Evolutionary conservation across 371 early-diverging fungal species (phyloP).

Genomic region (Circinella umbellata): DNA sequence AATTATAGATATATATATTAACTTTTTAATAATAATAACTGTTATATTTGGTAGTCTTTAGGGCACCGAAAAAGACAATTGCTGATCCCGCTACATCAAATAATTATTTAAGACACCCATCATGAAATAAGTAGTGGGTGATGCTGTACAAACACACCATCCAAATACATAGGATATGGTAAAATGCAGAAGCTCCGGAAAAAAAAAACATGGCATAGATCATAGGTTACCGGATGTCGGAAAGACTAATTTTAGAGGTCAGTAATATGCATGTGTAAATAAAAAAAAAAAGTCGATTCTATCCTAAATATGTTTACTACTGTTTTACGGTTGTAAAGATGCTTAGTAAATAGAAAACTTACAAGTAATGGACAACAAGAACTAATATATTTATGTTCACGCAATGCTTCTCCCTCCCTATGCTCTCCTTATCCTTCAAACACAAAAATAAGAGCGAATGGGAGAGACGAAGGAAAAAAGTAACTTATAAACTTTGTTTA

Average conservation of each 20-base stretch:
- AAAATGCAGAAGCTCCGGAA: constrained; percentile 86
- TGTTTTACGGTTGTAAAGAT: too few species aligned
- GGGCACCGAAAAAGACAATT: constrained; percentile 93
- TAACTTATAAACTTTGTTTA: constrained; percentile 57
- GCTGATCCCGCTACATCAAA: constrained; percentile 91
- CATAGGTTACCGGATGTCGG: constrained; percentile 55
- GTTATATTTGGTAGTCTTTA: constrained; percentile 75
- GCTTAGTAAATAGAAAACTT: too few species aligned
- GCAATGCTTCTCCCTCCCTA: too few species aligned
- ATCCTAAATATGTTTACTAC: too few species aligned
- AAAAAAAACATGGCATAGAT: constrained; percentile 78
- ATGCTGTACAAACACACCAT: constrained; percentile 96
- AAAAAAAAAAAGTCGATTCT: too few species aligned
- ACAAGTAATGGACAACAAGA: too few species aligned
- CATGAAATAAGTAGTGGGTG: constrained; percentile 98
- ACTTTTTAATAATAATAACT: constrained; percentile 72
- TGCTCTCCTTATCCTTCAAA: background rate
- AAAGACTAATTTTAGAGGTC: constrained; percentile 34
- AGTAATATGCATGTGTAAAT: background rate
- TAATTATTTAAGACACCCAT: constrained; percentile 98
- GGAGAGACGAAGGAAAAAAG: background rate
- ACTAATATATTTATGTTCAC: too few species aligned
- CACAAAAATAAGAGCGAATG: background rate
- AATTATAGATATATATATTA: background rate
- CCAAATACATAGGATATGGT: constrained; percentile 91